Percentiles rank a stretch among this genome's conserved stretches.
Evolutionary conservation across 2,329 filamentous ascomycete species (phyloP).

Genomic region (Xylaria sp.): DNA sequence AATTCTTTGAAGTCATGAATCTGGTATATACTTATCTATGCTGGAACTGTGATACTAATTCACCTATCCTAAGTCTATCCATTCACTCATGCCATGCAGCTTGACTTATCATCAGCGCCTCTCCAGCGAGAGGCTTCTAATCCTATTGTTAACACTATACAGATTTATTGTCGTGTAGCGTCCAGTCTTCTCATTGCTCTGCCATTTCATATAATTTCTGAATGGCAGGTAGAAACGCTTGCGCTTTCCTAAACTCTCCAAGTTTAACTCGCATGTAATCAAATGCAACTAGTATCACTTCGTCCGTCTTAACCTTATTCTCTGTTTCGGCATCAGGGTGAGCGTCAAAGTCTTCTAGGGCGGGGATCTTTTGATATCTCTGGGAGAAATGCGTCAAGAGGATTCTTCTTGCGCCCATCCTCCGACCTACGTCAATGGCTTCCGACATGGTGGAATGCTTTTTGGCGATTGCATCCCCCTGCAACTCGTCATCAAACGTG

Average conservation of each 20-base stretch:
- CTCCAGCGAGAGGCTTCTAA: too few species aligned
- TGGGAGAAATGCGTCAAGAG: constrained; percentile 96
- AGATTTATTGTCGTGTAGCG: neutral
- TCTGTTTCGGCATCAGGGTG: constrained; percentile 41
- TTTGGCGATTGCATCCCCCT: constrained; percentile 82
- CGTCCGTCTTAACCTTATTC: constrained; percentile 52
- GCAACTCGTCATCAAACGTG: constrained; percentile 90
- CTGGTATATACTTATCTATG: neutral
- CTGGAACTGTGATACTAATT: neutral
- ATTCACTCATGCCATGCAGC: neutral
- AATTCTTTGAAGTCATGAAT: neutral
- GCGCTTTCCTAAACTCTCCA: constrained; percentile 49
- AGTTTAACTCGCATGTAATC: constrained; percentile 78
- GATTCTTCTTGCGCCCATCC: constrained; percentile 82
- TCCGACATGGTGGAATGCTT: constrained; percentile 90
- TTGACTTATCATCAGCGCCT: too few species aligned
- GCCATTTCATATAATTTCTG: constrained; percentile 46
- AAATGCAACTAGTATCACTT: constrained; percentile 78
- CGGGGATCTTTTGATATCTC: constrained; percentile 82
- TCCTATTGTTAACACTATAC: neutral
- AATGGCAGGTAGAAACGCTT: constrained; percentile 48
- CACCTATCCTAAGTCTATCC: neutral
- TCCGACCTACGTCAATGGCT: constrained; percentile 78
- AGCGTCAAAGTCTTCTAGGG: constrained; percentile 54
- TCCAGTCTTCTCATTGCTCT: neutral